Evolutionary conservation across 2,329 filamentous ascomycete species (phyloP), one percentile per base, ranked within the genome.

Genomic region (Penicillium sp.): DNA sequence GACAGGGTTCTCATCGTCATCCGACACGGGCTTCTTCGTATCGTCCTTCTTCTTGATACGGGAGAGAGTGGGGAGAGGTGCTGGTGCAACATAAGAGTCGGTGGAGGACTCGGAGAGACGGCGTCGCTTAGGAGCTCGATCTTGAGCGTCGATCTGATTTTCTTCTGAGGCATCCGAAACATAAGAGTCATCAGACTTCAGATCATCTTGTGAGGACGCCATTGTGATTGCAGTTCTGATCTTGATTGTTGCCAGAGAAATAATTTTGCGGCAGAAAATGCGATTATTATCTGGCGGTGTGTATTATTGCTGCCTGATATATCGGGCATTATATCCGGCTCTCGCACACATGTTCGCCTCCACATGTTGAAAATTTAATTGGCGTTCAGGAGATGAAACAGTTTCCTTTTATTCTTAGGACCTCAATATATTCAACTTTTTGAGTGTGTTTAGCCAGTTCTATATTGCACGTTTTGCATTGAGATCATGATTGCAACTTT

Each of bases 21-120:
- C 41, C 4, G 53, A 15, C 18, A 55, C 53, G 15, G 59, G 37
- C 20, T 64, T 62, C 15, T 62, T 63, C 8, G 61, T 59, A 29
- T 62, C 52, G 9, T 62, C 55, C 51, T 76, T 75, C 65, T 74
- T 76, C 53, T 73, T 77, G 53, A 77, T 76, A 54, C 74, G 73
- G 18, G 74, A 75, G 35, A 75, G 62, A 1, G 69, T 68, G 53
- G 73, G 71, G 48, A 76, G 65, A 51, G 72, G 72, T 44, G 67
- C 61, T 37, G 68, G 66, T 7, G 69, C 70, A 54, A 68, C 67
- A 49, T 70, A 69, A 9, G 65, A 69, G 53, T 73, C 70, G 53
- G 65, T 61, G 6, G 73, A 72, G 7, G 73, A 71, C 49, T 68
- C 65, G 42, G 74, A 76, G 51, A 76, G 60, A 53, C 74, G 72